Base-by-base conservation (phyloP, 2,329 filamentous ascomycete genomes). In the Ceratocystis cubensis region DNA sequence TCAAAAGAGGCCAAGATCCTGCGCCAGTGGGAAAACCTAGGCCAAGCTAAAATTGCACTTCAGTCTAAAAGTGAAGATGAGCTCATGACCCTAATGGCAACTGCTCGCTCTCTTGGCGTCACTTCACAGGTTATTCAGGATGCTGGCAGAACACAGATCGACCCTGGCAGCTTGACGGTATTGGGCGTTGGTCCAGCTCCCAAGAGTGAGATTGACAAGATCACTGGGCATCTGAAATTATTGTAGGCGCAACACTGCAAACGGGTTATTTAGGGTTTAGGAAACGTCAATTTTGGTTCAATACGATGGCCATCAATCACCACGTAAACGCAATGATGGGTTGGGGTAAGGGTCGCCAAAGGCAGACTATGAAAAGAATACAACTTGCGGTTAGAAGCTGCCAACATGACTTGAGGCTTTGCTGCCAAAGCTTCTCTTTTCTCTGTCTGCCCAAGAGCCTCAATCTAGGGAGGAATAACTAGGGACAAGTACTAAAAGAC, bases 71-170 rank as follows among this genome's bases (percentile, higher is more conserved):
- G 85, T 69, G 88, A 96, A 76, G 90, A 95, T 45, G 90, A 95
- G 74, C 77, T 95, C 71, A 77, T 94, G 69, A 78, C 79, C 69
- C 76, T 88, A 71, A 87, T 92, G 77, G 88, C 86, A 65, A 86
- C 88, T 75, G 94, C 94, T 2, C 82, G 90, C 69, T 90, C 87
- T 74, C 75, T 96, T 67, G 93, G 94, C 1, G 76, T 99, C 68
- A 92, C 91, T 69, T 91, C 93, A 65, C 88, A 93, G 75, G 86
- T 96, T 65, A 93, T 99, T 70, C 87, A 89, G 72, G 94, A 99
- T 77, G 94, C 94, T n/a, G 94, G 94, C 15, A 84, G 94, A 69
- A 99, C 94, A 59, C 94, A 99, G 82, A 97, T 99, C 75, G 92
- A 91, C 64, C 86, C 88, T 56, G 93, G 94, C 20, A 96, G 91